A percentile compares a stretch with the other conserved stretches of the same genome.
Conservation (phyloP, 2,329 filamentous ascomycete species). For the Pseudocercospora crystallina region DNA sequence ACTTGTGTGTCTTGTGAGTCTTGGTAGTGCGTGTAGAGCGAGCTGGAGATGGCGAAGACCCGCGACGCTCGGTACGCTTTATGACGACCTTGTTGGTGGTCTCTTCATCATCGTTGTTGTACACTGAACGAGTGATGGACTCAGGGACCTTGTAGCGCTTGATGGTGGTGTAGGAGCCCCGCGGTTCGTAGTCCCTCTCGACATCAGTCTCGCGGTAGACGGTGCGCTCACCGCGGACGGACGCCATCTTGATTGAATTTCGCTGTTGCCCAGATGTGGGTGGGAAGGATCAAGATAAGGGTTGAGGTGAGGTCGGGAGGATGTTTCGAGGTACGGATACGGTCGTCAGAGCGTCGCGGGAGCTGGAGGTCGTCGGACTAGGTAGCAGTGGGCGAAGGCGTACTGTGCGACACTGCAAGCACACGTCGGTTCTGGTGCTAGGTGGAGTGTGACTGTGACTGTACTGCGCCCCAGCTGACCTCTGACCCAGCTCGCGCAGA, state of each 20-base stretch:
- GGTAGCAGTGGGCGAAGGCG: too few species aligned
- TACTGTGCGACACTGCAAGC: too few species aligned
- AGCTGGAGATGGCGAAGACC: conserved; percentile 18
- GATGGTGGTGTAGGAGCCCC: conserved; percentile 55
- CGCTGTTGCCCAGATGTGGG: too few species aligned
- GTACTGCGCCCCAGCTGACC: conserved; percentile 12
- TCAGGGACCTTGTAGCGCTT: conserved; percentile 61
- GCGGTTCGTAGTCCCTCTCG: conserved; percentile 46
- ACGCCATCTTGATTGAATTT: conserved; percentile 29
- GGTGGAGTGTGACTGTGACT: background rate
- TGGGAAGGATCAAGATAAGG: too few species aligned
- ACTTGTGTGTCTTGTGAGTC: conserved; percentile 12
- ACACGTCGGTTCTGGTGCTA: too few species aligned
- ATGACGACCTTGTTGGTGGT: conserved; percentile 50
- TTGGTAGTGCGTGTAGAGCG: conserved; percentile 9
- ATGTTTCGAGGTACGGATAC: too few species aligned
- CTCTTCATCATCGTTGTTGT: conserved; percentile 37
- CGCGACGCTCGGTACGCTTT: conserved; percentile 27
- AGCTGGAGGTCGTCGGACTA: too few species aligned
- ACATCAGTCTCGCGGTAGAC: conserved; percentile 47
- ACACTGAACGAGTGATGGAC: conserved; percentile 36
- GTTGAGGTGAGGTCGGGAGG: too few species aligned
- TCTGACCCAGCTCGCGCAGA: background rate
- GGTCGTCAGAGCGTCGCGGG: too few species aligned
- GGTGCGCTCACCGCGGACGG: conserved; percentile 37